Evolutionary conservation across 306 rosid species (phyloP).

Genomic region (Lagenaria siceraria): DNA sequence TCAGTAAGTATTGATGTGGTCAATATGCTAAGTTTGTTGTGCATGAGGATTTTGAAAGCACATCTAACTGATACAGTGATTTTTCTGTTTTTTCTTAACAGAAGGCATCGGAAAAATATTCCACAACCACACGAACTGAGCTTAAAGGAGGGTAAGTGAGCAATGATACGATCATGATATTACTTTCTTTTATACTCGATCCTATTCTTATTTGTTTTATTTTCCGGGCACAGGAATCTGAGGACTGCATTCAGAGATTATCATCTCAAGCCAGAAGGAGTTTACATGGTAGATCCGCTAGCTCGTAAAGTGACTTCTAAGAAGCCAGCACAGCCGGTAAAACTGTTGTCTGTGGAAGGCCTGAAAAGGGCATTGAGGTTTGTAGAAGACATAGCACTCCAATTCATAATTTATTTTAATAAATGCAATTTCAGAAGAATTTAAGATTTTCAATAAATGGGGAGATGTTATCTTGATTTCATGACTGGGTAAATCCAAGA

Average conservation of each 20-base stretch:
- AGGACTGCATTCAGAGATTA: constrained; percentile 52
- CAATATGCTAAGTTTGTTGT: constrained; percentile 1
- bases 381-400: constrained; percentile 7
- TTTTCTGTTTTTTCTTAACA: constrained; percentile 21
- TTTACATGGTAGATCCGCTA: constrained; percentile 68
- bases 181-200: neutral
- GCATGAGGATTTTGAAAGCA: neutral
- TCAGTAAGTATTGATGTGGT: constrained; percentile 34
- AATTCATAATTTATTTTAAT: neutral
- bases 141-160: constrained; percentile 81
- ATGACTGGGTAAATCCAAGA: neutral
- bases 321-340: constrained; percentile 37
- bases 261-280: constrained; percentile 56
- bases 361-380: constrained; percentile 83
- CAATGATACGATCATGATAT: constrained; percentile 7
- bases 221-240: constrained; percentile 47
- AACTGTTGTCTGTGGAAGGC: constrained; percentile 65
- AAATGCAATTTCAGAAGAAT: neutral
- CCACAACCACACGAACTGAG: constrained; percentile 52
- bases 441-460: neutral
- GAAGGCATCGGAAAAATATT: constrained; percentile 65
- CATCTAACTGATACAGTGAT: neutral
- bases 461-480: neutral
- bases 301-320: constrained; percentile 30
- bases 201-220: constrained; percentile 5